Evolutionary conservation across 148 eudicot genomes (phyloP), one percentile per base, ranked within the genome.

Genomic region (Rhododendron williamsianum): DNA sequence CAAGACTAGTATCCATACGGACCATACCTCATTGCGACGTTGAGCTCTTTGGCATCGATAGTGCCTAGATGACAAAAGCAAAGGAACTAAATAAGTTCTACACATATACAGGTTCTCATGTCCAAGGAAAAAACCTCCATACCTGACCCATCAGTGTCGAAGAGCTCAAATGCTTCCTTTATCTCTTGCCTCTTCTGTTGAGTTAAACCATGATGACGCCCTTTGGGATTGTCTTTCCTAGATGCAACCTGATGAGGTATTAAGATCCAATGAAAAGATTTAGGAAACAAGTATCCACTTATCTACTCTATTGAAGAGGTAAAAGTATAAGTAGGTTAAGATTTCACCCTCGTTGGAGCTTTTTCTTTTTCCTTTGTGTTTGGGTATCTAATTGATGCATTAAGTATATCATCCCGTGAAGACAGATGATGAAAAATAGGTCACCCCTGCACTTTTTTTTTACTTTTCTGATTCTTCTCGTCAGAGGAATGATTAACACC

Each of bases 71-170:
- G 35, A 87, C 54, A 86, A 35, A 46, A 77, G 41, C 19, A 30
- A 48, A 74, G 48, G 76, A 63, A 51, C 67, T 25, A 67, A 25
- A 71, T 67, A 51, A 60, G 45, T 19, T 46, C 41, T 10, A 48
- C 5, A n/a, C 9, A 21, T 33, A 25, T 1, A 21, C n/a, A 9
- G 41, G 5, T 45, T 49, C 65, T 80, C 19, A 23, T 11, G 60
- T 3, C 43, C 15, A 33, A 54, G 25, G 36, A 58, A 86, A 6
- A 81, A 23, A 78, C 77, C 78, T 69, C 82, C 74, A 49, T 88
- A 95, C 99, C 99, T 91, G 99, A 97, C 86, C 94, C 93, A 92
- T 97, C 99, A 80, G 96, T 97, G 87, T 97, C 99, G 81, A 95
- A 97, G 15, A 94, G 96, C 87, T 97, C 98, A 90, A 95, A 97